Conservation (phyloP, 2,329 filamentous ascomycete species). For the Coniochaeta sp. region DNA sequence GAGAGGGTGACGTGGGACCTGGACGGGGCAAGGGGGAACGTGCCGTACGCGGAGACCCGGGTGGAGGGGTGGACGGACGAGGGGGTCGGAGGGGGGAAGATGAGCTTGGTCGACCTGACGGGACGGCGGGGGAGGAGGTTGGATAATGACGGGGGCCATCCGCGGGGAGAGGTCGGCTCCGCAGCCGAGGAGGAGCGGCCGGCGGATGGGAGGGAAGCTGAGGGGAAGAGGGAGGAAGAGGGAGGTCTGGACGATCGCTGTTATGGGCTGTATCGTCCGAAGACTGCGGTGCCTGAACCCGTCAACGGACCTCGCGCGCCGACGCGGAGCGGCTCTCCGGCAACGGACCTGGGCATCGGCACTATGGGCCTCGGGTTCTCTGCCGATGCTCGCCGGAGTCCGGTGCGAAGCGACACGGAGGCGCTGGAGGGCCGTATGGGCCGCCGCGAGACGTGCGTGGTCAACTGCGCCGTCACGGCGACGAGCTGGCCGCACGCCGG, state of each 20-base stretch:
- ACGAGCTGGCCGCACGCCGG: conserved; percentile 55
- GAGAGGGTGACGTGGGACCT: conserved; percentile 56
- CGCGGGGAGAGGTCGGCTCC: not conserved
- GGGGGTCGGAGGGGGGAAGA: conserved; percentile 52
- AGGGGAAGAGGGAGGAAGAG: not conserved
- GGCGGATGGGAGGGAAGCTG: not conserved
- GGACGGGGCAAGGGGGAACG: conserved; percentile 25
- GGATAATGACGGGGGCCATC: conserved; percentile 36
- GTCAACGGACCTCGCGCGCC: not conserved
- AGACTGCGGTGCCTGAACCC: not conserved
- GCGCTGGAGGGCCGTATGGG: conserved; percentile 33
- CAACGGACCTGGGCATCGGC: conserved; percentile 17
- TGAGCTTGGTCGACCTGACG: conserved; percentile 57
- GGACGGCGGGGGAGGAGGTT: conserved; percentile 30
- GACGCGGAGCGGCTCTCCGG: not conserved
- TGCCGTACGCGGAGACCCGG: conserved; percentile 35
- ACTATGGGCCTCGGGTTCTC: conserved; percentile 32
- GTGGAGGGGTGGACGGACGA: conserved; percentile 52
- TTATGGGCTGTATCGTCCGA: not conserved
- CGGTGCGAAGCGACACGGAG: conserved; percentile 30
- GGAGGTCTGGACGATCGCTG: not conserved
- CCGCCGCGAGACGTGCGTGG: conserved; percentile 64
- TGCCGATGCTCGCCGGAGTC: conserved; percentile 18
- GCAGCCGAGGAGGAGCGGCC: not conserved
- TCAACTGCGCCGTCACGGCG: conserved; percentile 73